Evolutionary conservation across 371 early-diverging fungal genomes (phyloP).

Genomic region (Mortierella polycephala): DNA sequence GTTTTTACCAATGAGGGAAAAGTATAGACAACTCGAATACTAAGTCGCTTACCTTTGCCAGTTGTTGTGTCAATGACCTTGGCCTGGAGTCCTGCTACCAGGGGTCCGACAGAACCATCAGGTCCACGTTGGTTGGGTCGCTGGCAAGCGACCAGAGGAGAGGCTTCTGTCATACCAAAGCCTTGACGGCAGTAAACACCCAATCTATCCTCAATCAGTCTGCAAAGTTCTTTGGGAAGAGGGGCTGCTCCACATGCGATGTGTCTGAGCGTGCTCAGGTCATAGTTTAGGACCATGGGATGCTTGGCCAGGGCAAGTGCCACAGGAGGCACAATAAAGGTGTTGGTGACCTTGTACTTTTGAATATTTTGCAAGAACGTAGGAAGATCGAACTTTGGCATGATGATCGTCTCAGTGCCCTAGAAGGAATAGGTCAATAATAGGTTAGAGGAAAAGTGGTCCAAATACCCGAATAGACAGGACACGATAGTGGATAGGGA

Average conservation of each 20-base stretch:
- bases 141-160: slow-evolving; percentile 54
- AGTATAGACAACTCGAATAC: neutral
- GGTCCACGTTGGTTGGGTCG: slow-evolving; percentile 35
- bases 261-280: slow-evolving; percentile 70
- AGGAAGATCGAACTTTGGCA: slow-evolving; percentile 71
- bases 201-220: slow-evolving; percentile 61
- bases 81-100: slow-evolving; percentile 76
- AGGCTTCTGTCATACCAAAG: slow-evolving; percentile 80
- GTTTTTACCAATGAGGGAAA: neutral
- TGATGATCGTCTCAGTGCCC: slow-evolving; percentile 57
- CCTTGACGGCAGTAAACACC: slow-evolving; percentile 75
- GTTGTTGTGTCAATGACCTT: slow-evolving; percentile 71
- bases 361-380: slow-evolving; percentile 69
- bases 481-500: neutral
- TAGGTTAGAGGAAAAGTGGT: no score
- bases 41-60: slow-evolving; percentile 55
- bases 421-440: slow-evolving; percentile 5
- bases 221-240: slow-evolving; percentile 68
- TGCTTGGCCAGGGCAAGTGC: slow-evolving; percentile 71
- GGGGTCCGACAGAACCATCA: slow-evolving; percentile 75
- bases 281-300: slow-evolving; percentile 74
- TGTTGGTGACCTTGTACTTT: slow-evolving; percentile 73
- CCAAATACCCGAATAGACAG: neutral
- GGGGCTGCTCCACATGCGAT: slow-evolving; percentile 88
- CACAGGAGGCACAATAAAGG: slow-evolving; percentile 85